Conservation (phyloP, 345 rosid genomes). For the Mangifera indica region DNA sequence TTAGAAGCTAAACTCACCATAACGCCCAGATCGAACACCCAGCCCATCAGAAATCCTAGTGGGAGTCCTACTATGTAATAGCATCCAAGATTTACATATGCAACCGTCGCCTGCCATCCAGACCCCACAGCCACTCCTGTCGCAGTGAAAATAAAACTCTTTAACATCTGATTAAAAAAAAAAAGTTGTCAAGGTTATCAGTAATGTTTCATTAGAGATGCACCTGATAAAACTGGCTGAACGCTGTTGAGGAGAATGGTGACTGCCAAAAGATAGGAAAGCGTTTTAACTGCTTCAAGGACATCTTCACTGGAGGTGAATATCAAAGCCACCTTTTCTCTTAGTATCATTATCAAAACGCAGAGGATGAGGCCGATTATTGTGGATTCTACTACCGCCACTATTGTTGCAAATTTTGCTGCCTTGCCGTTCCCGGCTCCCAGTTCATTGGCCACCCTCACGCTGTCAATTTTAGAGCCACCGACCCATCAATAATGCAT, state of each 20-base stretch:
- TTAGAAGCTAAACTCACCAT: conserved; percentile 29
- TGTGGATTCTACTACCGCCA: conserved; percentile 33
- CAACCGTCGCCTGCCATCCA: conserved; percentile 77
- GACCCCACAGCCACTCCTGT: conserved; percentile 87
- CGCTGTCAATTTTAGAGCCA: conserved; percentile 26
- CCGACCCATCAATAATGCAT: not conserved
- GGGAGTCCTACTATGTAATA: conserved; percentile 73
- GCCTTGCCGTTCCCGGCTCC: conserved; percentile 50
- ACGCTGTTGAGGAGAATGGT: conserved; percentile 47
- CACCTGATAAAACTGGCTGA: conserved; percentile 51
- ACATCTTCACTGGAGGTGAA: conserved; percentile 40
- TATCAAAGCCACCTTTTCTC: conserved; percentile 36
- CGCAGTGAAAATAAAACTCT: not conserved
- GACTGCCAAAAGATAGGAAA: conserved; percentile 32
- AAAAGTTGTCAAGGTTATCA: too few relatives aligned
- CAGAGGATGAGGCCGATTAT: conserved; percentile 33
- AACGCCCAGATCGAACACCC: conserved; percentile 59
- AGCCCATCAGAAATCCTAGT: conserved; percentile 64
- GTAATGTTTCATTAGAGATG: too few relatives aligned
- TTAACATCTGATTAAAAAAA: too few relatives aligned
- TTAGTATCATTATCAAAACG: conserved; percentile 23
- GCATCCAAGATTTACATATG: conserved; percentile 68
- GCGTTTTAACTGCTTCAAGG: conserved; percentile 30
- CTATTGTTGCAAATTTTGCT: conserved; percentile 40
- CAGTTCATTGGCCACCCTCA: conserved; percentile 48